Percentiles rank a stretch among this genome's conserved stretches.
Evolutionary conservation across 1,284 basidiomycete species (phyloP).

Genomic region (Rhodotorula sp.): DNA sequence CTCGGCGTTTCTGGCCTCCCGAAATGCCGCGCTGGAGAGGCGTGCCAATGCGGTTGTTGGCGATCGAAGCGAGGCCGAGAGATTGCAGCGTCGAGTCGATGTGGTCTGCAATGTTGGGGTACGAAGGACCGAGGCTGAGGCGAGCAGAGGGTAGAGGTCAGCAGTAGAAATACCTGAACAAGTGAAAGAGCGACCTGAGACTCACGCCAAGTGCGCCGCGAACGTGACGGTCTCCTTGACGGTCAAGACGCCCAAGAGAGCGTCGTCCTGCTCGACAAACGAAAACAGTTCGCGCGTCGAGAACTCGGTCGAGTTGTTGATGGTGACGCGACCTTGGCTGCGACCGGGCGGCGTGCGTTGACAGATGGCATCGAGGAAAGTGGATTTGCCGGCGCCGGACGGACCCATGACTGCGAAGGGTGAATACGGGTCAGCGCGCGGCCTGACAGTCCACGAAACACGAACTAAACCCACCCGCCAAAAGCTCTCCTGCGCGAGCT

Average conservation of each 20-base stretch:
- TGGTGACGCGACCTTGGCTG: constrained; percentile 21
- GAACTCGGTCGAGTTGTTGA: constrained; percentile 22
- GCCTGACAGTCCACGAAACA: too few species aligned
- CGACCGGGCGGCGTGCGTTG: constrained; percentile 34
- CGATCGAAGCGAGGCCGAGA: constrained; percentile 47
- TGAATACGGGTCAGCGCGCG: neutral
- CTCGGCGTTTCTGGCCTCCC: constrained; percentile 52
- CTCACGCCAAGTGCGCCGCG: constrained; percentile 46
- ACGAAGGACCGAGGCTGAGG: constrained; percentile 17
- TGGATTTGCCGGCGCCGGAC: constrained; percentile 50
- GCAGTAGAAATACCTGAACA: neutral
- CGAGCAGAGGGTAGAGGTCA: too few species aligned
- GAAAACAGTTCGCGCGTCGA: constrained; percentile 32
- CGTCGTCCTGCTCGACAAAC: constrained; percentile 53
- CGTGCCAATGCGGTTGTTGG: constrained; percentile 49
- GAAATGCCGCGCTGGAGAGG: constrained; percentile 52
- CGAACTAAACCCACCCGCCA: constrained; percentile 17
- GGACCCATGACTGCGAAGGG: constrained; percentile 48
- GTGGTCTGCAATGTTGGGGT: constrained; percentile 24
- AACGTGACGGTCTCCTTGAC: constrained; percentile 50
- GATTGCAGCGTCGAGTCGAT: constrained; percentile 42
- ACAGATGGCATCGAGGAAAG: constrained; percentile 51
- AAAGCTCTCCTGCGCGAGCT: constrained; percentile 21
- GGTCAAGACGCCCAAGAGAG: constrained; percentile 51
- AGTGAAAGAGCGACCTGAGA: neutral